These are phyloP conservation scores for Emericellopsis cladophorae DNA, from an alignment of 2,329 filamentous ascomycete species.

Conservation along the genomic window DNA sequence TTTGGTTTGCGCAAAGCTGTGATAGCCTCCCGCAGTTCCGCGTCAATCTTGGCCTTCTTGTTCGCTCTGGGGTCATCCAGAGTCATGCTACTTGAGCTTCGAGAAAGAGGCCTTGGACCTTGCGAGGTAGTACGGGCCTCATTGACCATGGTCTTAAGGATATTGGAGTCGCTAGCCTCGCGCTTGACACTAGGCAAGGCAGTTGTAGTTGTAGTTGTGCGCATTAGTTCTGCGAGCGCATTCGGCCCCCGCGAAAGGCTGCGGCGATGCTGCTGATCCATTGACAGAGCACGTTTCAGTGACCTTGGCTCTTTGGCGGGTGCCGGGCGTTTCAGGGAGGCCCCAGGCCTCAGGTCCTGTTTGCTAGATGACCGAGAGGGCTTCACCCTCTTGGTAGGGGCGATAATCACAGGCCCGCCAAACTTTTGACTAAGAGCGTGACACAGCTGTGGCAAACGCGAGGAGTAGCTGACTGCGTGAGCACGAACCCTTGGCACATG, in stretches of 20 bases:
- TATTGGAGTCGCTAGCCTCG: conserved; percentile 44
- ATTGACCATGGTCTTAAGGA: background rate
- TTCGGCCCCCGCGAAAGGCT: conserved; percentile 44
- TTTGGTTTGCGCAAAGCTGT: conserved; percentile 64
- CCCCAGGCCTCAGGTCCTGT: conserved; percentile 35
- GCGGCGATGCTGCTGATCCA: conserved; percentile 38
- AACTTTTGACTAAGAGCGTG: conserved; percentile 62
- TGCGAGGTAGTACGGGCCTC: background rate
- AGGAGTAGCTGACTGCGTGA: conserved; percentile 49
- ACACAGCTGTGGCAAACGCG: conserved; percentile 61
- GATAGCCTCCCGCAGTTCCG: conserved; percentile 63
- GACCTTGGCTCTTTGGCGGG: conserved; percentile 31
- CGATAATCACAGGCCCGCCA: conserved; percentile 54
- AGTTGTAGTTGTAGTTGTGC: conserved; percentile 51
- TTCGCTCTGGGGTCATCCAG: conserved; percentile 44
- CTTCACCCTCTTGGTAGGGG: conserved; percentile 32
- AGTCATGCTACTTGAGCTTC: conserved; percentile 33
- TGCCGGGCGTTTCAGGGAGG: conserved; percentile 33
- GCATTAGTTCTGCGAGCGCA: conserved; percentile 49
- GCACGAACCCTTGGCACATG: conserved; percentile 5
- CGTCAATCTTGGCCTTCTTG: conserved; percentile 55
- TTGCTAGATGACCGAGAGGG: conserved; percentile 26
- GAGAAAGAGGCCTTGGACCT: conserved; percentile 7
- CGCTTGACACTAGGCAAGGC: conserved; percentile 50
- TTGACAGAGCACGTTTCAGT: conserved; percentile 50